These are phyloP conservation scores for Sugiyamaella lignohabitans DNA, from an alignment of 805 yeast genomes.

Conservation along the genomic window DNA sequence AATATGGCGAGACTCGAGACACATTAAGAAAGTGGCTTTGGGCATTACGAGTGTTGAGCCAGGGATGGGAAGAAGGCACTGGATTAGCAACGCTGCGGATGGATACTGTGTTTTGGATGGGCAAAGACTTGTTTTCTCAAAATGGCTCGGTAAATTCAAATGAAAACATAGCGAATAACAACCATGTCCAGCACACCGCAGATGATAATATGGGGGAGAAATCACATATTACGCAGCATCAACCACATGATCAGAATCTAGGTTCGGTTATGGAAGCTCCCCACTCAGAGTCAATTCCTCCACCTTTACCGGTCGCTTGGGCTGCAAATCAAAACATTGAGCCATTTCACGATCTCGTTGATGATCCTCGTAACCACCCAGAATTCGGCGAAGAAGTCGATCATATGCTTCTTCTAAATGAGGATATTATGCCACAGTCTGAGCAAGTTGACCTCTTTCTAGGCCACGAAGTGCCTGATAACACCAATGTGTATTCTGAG, in stretches of 20 bases:
- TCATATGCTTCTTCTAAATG: conserved; percentile 18
- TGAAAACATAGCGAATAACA: background rate
- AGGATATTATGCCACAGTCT: conserved; percentile 21
- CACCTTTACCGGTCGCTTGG: conserved; percentile 8
- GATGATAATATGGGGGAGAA: background rate
- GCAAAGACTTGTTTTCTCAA: conserved; percentile 17
- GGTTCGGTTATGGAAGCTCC: too few species aligned
- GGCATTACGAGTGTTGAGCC: conserved; percentile 28
- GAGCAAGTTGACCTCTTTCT: conserved; percentile 18
- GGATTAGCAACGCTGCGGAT: conserved; percentile 31
- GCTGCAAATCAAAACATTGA: conserved; percentile 1
- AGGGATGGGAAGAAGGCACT: conserved; percentile 34
- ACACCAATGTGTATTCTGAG: conserved; percentile 15
- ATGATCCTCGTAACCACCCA: background rate
- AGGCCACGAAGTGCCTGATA: conserved; percentile 13
- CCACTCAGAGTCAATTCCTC: background rate
- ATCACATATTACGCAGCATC: background rate
- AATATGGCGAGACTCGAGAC: conserved; percentile 24
- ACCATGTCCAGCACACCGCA: background rate
- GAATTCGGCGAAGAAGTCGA: conserved; percentile 7
- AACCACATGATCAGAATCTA: background rate
- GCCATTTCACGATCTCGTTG: conserved; percentile 9
- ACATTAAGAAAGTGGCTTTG: conserved; percentile 30
- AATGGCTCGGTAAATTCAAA: background rate
- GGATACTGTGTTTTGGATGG: conserved; percentile 31